Evolutionary conservation across 1,284 basidiomycete species (phyloP).

Genomic region (Neolentinus lepideus): DNA sequence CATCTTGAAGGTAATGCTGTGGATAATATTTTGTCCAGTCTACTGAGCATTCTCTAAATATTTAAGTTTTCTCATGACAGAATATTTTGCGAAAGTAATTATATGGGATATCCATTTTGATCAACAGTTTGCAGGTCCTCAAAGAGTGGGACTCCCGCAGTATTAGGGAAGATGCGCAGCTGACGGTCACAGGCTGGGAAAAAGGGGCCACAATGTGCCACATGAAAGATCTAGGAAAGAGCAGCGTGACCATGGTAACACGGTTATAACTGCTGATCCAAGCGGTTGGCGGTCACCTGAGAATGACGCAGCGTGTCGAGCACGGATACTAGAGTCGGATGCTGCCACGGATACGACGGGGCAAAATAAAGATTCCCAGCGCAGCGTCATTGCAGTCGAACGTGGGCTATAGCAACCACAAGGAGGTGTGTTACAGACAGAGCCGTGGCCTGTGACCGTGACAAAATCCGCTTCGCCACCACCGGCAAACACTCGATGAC

Average conservation of each 20-base stretch:
- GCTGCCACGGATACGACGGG: neutral
- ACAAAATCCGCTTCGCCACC: neutral
- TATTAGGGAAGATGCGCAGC: too few species aligned
- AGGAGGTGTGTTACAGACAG: neutral
- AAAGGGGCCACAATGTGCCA: too few species aligned
- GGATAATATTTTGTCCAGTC: too few species aligned
- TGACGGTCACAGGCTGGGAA: too few species aligned
- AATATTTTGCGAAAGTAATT: too few species aligned
- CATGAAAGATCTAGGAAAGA: too few species aligned
- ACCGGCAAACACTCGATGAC: neutral
- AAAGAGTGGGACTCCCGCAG: too few species aligned
- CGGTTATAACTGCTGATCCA: neutral
- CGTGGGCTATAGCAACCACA: neutral
- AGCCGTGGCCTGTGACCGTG: neutral
- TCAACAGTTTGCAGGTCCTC: too few species aligned
- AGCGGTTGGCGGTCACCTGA: neutral
- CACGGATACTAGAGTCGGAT: neutral
- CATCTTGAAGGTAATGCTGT: too few species aligned
- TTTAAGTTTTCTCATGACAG: too few species aligned
- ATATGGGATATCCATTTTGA: too few species aligned
- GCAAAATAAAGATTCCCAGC: neutral
- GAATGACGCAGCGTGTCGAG: neutral
- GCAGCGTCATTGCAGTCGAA: neutral
- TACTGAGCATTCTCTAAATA: too few species aligned
- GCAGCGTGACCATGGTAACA: neutral